Base-by-base conservation (phyloP, 176 grass and related monocot genomes). In the Rhynchospora tenuis region DNA sequence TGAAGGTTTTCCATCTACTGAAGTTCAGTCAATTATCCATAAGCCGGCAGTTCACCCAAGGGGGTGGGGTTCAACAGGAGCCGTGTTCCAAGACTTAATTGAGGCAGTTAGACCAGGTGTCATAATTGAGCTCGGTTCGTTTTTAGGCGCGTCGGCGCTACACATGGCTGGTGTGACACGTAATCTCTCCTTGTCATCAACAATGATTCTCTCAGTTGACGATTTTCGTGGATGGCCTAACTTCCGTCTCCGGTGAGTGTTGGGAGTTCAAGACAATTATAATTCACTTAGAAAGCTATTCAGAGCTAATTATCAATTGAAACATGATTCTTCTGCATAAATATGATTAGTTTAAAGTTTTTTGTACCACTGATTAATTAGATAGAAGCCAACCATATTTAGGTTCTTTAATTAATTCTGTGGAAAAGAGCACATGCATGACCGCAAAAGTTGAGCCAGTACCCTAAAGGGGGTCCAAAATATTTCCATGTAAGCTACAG, bases 201-300 rank as follows among this genome's bases (percentile, higher is more conserved):
- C 91, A 26, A 45, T 87, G 22, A 93, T 99, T 91, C 96, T 99
- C 76, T 93, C 93, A 69, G 15, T 99, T 5, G 96, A 99, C 87
- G 96, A 99, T 90, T 99, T 99, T 89, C 96, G 93, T 11, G 96
- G 91, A 2, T 99, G 96, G 96, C 96, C 96, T 4, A 91, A 76
- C 19, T 95, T 91, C 86, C 89, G 91, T 16, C 84, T 22, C 22
- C 87, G 91, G 80, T 82, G 66, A 82, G 80, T 82, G 28, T 15
- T 50, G 26, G 24, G 42, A 51, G n/a, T 45, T 71, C 38, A 20
- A 22, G 8, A 71, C 31, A 38, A 68, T 7, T n/a, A 68, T 68
- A 67, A 3, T 42, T 42, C 20, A 38, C 33, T 38, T 38, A 79
- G 52, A 31, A 42, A 60, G 17, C 27, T 56, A 56, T 29, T 78